Evolutionary conservation across 2,329 filamentous ascomycete genomes (phyloP).

Genomic region (Dichotomopilus funicola): DNA sequence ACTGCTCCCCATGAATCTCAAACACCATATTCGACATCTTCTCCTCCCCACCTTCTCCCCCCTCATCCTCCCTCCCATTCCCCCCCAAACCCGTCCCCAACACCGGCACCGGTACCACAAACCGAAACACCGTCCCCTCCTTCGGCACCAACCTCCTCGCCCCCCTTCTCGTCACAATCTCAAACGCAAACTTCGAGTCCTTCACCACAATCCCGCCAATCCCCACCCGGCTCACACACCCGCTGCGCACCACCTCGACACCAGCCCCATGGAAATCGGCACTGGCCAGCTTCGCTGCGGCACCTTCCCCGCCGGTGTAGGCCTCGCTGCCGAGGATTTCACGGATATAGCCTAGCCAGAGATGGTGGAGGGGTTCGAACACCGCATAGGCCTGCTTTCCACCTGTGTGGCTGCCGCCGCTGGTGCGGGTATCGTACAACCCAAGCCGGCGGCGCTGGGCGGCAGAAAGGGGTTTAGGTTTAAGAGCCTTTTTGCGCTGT

Average conservation of each 20-base stretch:
- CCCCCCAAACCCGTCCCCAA: too few species aligned
- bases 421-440: constrained; percentile 67
- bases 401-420: constrained; percentile 43
- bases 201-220: constrained; percentile 79
- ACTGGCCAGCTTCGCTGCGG: constrained; percentile 69
- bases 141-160: constrained; percentile 78
- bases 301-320: constrained; percentile 47
- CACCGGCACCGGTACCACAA: constrained; percentile 52
- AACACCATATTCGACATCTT: constrained; percentile 51
- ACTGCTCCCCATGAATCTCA: constrained; percentile 82
- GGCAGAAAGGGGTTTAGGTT: constrained; percentile 66
- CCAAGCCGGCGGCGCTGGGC: constrained; percentile 67
- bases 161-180: constrained; percentile 68
- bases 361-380: constrained; percentile 66
- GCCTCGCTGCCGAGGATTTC: constrained; percentile 66
- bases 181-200: constrained; percentile 80
- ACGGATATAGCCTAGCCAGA: constrained; percentile 82
- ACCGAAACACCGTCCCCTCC: constrained; percentile 77
- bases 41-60: constrained; percentile 21
- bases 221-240: constrained; percentile 76
- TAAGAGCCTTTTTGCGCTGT: constrained; percentile 40
- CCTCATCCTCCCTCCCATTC: constrained; percentile 1
- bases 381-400: constrained; percentile 48
- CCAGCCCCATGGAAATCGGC: constrained; percentile 89
- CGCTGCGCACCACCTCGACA: constrained; percentile 74